phyloP scores from a whole-genome alignment of 306 rosid genomes.

The Acacia confusa region DNA sequence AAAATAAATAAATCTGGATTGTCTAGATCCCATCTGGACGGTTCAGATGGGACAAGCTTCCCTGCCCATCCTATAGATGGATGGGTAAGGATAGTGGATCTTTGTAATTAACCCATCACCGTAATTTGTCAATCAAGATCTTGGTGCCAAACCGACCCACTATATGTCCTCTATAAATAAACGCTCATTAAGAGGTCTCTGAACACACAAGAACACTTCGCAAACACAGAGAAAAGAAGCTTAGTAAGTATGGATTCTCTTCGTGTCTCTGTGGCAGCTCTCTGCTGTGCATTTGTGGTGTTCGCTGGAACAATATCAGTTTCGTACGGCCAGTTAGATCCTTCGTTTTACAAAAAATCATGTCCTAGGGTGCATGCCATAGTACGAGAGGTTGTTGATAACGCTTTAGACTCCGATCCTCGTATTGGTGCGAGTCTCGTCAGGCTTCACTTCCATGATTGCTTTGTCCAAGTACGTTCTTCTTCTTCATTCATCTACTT shows the following conservation, averaged over 20 bases:
- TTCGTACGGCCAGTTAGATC: constrained; percentile 8
- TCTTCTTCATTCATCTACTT: background rate
- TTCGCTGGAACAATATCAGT: background rate
- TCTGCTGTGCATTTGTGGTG: background rate
- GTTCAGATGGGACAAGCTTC: no score
- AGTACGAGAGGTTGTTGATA: constrained; percentile 19
- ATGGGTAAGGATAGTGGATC: no score
- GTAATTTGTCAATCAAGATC: background rate
- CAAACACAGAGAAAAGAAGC: background rate
- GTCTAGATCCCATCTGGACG: no score
- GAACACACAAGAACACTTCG: background rate
- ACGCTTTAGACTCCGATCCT: constrained; percentile 24
- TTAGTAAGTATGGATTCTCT: background rate
- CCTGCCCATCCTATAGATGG: no score
- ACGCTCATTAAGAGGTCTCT: background rate
- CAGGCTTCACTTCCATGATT: constrained; percentile 63
- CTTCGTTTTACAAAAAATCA: constrained; percentile 28
- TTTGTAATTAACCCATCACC: background rate
- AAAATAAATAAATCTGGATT: no score
- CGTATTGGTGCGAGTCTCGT: constrained; percentile 49
- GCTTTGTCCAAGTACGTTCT: constrained; percentile 51
- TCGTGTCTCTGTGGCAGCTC: background rate
- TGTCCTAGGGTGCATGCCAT: constrained; percentile 27
- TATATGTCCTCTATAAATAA: constrained; percentile 22
- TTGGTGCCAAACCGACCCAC: background rate